Evolutionary conservation across 176 grass and related monocot genomes (phyloP).

Genomic region (Musa troglodytarum): DNA sequence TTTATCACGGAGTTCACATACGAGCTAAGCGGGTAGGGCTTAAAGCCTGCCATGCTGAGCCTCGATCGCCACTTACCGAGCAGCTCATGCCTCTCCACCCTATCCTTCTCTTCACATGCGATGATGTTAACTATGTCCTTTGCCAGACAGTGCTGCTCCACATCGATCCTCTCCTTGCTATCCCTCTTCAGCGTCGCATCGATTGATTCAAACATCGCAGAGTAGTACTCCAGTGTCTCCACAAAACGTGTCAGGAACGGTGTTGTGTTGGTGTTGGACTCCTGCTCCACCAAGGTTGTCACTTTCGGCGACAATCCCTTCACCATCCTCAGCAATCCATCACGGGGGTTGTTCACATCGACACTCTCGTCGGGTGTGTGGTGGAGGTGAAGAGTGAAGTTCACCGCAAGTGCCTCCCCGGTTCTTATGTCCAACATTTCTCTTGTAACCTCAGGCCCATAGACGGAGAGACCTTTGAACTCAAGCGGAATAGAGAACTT

Average conservation of each 20-base stretch:
- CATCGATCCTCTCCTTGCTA: slow-evolving; percentile 72
- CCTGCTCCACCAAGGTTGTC: slow-evolving; percentile 84
- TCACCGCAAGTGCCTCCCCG: slow-evolving; percentile 78
- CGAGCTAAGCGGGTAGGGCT: slow-evolving; percentile 62
- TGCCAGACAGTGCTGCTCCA: slow-evolving; percentile 91
- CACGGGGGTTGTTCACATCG: slow-evolving; percentile 84
- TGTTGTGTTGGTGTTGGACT: slow-evolving; percentile 91
- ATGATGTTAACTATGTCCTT: slow-evolving; percentile 98
- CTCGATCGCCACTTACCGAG: slow-evolving; percentile 92
- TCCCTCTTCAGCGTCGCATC: slow-evolving; percentile 58
- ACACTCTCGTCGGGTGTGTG: slow-evolving; percentile 96
- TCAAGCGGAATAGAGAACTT: slow-evolving; percentile 84
- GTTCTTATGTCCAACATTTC: slow-evolving; percentile 74
- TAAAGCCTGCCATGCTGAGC: slow-evolving; percentile 91
- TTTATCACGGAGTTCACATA: slow-evolving; percentile 92
- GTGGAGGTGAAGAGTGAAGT: slow-evolving; percentile 90
- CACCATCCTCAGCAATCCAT: slow-evolving; percentile 86
- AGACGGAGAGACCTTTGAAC: slow-evolving; percentile 48
- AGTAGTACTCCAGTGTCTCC: slow-evolving; percentile 91
- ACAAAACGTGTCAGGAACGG: slow-evolving; percentile 67
- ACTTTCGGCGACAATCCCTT: slow-evolving; percentile 85
- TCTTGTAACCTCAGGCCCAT: slow-evolving; percentile 51
- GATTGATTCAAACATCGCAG: slow-evolving; percentile 85
- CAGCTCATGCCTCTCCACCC: slow-evolving; percentile 87
- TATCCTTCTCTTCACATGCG: slow-evolving; percentile 80